A percentile compares a stretch with the other conserved stretches of the same genome.
Evolutionary conservation across 306 rosid species (phyloP).

Genomic region (Vigna reflexopilosa): DNA sequence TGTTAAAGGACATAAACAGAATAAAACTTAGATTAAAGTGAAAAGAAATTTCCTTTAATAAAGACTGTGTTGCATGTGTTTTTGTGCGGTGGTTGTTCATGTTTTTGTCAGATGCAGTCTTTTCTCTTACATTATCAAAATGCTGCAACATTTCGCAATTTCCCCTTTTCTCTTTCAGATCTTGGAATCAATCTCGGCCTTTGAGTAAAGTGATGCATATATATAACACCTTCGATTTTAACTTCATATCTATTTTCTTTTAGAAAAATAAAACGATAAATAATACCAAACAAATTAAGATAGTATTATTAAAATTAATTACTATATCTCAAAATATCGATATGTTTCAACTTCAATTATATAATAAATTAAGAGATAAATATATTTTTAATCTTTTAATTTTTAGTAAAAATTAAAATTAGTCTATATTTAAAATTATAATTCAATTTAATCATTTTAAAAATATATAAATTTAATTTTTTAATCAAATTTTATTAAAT

Average conservation of each 20-base stretch:
- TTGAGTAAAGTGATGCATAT: slow-evolving; percentile 38
- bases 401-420: no score
- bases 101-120: not conserved
- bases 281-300: no score
- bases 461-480: no score
- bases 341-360: no score
- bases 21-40: slow-evolving; percentile 25
- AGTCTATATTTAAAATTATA: no score
- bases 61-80: slow-evolving; percentile 35
- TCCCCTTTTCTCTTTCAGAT: not conserved
- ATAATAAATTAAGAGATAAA: no score
- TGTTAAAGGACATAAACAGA: not conserved
- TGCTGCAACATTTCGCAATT: not conserved
- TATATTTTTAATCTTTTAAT: no score
- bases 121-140: not conserved
- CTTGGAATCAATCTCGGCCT: not conserved
- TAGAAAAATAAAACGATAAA: no score
- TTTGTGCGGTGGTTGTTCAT: slow-evolving; percentile 3
- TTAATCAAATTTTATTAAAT: no score
- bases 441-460: no score
- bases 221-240: slow-evolving; percentile 1
- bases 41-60: slow-evolving; percentile 25
- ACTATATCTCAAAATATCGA: no score
- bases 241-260: not conserved
- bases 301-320: no score